These are phyloP conservation scores for Colletotrichum navitas DNA, from an alignment of 2,329 filamentous ascomycete genomes.

Conservation along the genomic window DNA sequence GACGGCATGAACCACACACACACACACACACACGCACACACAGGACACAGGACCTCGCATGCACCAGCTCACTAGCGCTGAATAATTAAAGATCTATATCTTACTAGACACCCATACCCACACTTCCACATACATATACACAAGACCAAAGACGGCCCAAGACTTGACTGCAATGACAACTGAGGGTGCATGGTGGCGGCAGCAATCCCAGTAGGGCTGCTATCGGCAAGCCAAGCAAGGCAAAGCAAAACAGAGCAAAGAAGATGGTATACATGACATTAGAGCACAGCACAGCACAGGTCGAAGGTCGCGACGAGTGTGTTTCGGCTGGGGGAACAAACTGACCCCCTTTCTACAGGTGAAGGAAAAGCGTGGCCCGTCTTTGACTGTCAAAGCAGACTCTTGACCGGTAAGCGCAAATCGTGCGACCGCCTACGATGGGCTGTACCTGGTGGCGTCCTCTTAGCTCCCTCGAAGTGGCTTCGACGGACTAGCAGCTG, in stretches of 20 bases:
- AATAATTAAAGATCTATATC: conserved; percentile 31
- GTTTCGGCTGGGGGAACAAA: conserved; percentile 28
- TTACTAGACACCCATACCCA: background rate
- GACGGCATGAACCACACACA: conserved; percentile 28
- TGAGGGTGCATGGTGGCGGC: conserved; percentile 6
- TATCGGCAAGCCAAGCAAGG: background rate
- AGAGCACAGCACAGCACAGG: conserved; percentile 17
- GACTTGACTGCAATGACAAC: conserved; percentile 2
- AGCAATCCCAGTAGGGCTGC: conserved; percentile 26
- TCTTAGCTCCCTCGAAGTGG: conserved; percentile 6
- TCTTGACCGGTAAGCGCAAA: conserved; percentile 5
- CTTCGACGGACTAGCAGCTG: conserved; percentile 5
- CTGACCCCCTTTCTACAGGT: conserved; percentile 5
- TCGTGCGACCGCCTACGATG: background rate
- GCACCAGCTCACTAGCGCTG: conserved; percentile 33
- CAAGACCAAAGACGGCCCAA: background rate
- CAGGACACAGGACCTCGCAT: conserved; percentile 9
- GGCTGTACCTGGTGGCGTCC: conserved; percentile 16
- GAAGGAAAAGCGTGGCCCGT: conserved; percentile 33
- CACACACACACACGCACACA: conserved; percentile 6
- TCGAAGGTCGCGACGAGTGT: conserved; percentile 15
- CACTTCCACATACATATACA: background rate
- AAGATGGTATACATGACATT: background rate
- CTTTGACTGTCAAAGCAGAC: conserved; percentile 39
- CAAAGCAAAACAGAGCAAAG: background rate